A percentile compares a stretch with the other conserved stretches of the same genome.
These are phyloP conservation scores for Sporothrix brasiliensis DNA, from an alignment of 2,329 filamentous ascomycete species.

Conservation along the genomic window DNA sequence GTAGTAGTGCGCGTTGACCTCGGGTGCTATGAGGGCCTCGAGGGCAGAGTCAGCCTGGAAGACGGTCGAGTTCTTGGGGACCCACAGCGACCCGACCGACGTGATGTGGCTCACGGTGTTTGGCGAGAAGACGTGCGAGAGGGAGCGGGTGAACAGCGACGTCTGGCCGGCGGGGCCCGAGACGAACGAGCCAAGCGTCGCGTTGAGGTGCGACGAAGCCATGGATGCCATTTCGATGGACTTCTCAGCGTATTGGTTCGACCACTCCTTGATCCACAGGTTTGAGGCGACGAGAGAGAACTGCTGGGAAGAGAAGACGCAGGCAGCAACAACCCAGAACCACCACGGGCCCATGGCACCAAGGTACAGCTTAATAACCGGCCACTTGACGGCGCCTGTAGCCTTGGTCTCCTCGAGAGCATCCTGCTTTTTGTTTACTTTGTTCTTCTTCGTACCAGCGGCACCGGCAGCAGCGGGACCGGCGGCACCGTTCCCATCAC, in stretches of 20 bases:
- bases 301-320: slow-evolving; percentile 81
- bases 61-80: slow-evolving; percentile 44
- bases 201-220: slow-evolving; percentile 13
- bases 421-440: slow-evolving; percentile 54
- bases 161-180: slow-evolving; percentile 12
- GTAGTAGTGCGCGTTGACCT: slow-evolving; percentile 83
- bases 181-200: slow-evolving; percentile 24
- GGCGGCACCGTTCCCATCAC: slow-evolving; percentile 43
- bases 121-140: slow-evolving; percentile 30
- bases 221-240: slow-evolving; percentile 10
- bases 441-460: slow-evolving; percentile 65
- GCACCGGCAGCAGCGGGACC: slow-evolving; percentile 49
- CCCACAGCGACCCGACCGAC: slow-evolving; percentile 29
- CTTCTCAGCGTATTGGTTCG: slow-evolving; percentile 75
- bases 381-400: slow-evolving; percentile 82
- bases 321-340: slow-evolving; percentile 80
- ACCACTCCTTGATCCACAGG: slow-evolving; percentile 93
- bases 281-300: slow-evolving; percentile 84
- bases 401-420: slow-evolving; percentile 76
- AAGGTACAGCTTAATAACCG: slow-evolving; percentile 84
- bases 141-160: slow-evolving; percentile 27
- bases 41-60: slow-evolving; percentile 43
- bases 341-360: slow-evolving; percentile 92
- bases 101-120: slow-evolving; percentile 13
- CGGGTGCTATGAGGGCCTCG: slow-evolving; percentile 39